Evolutionary conservation across 768 basidiomycete genomes (phyloP), one percentile per base, ranked within the genome.

Genomic region (Chalciporus pseudorubinellus): DNA sequence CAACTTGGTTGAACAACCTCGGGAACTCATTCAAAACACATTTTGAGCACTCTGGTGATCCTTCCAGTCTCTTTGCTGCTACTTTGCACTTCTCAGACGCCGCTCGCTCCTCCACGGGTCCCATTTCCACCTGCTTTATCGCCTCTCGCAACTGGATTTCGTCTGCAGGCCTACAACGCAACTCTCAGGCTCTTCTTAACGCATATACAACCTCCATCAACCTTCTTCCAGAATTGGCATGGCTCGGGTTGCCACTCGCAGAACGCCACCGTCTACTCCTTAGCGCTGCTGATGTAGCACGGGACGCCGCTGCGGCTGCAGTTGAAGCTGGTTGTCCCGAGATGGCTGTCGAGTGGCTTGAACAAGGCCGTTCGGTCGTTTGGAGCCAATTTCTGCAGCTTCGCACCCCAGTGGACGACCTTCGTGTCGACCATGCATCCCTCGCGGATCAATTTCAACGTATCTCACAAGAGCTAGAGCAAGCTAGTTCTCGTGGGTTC

Each of bases 291-390:
- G 47, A 19, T 48, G n/a, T 60, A 19, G 58, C 44, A 6, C 45
- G 53, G 5, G 55, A 59, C 2, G 62, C 62, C 1, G 58, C 60
- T 0, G 59, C 61, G 13, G 44, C 45, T 29, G 54, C 62, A 4
- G 48, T 59, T 42, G 49, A 45, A 16, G 38, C 43, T 21, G 29
- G 31, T 53, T 48, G 39, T 8, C 14, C 20, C 6, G 28, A 41
- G 16, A 29, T 13, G 20, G 50, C 51, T 19, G 12, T 51, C 19
- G 43, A 43, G 9, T 51, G 44, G 42, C 42, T 53, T 38, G 46
- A 53, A 39, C 34, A 51, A 34, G 50, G 50, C 13, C 50, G 50
- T 19, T 39, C 42, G 33, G 38, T 51, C 21, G 39, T 41, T 7
- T 33, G 48, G 39, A 22, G 20, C 33, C 38, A 59, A 19, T 44